Evolutionary conservation across 2,329 filamentous ascomycete species (phyloP), one percentile per base, ranked within the genome.

Genomic region (Neonectria punicea): DNA sequence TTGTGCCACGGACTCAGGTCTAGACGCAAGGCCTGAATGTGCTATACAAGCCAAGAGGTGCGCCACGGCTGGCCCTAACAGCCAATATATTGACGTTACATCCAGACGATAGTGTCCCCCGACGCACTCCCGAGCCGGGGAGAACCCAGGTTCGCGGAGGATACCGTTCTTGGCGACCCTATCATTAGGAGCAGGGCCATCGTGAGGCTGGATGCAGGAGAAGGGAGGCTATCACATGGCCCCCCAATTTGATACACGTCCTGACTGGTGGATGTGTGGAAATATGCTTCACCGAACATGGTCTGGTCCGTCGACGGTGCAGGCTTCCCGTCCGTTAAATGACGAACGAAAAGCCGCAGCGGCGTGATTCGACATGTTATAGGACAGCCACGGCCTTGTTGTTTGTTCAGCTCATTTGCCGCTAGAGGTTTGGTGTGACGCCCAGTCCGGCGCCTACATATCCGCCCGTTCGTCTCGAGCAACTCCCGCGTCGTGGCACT

Each of bases 181-280:
- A 71, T 68, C 62, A 68, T 36, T 11, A 28, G 28, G 11, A 34
- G 47, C 11, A 22, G 16, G 6, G 28, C 11, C 46, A 65, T 60
- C 25, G 43, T 44, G 63, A 71, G 68, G 66, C 63, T 70, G 67
- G 7, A 70, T 57, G 60, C 53, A 68, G 54, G 67, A 70, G 60
- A 43, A 41, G 50, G n/a, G 22, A 34, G 65, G 61, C 22, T 67
- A 36, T 66, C 69, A 71, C 68, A 67, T 57, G 47, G n/a, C n/a
- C 51, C 55, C 55, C 22, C 36, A 46, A 56, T 43, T 61, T 34
- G 22, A 22, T 50, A 50, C 47, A 16, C 20, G 25, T 22, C 46
- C 22, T 18, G 36, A 39, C 39, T 57, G 14, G 18, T 55, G 18
- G 47, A 47, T 59, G 44, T 46, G 50, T 25, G 30, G 47, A 7